These are phyloP conservation scores for Linderina pennispora DNA, from an alignment of 192 early-diverging fungal genomes.

Conservation along the genomic window DNA sequence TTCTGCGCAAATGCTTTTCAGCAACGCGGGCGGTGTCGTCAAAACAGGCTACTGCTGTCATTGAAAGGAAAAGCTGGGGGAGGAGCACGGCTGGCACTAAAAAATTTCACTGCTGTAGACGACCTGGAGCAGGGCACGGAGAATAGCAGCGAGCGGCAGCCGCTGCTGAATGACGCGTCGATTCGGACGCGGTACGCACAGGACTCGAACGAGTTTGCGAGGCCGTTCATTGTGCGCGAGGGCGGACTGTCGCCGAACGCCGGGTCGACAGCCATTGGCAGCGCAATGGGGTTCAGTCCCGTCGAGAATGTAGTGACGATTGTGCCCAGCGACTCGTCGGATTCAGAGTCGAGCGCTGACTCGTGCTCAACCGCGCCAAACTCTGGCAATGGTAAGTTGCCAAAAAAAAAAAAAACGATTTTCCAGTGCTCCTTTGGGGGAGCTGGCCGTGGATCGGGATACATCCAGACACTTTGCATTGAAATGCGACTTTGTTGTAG, in stretches of 20 bases:
- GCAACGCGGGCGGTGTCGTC: too few species aligned
- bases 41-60: too few species aligned
- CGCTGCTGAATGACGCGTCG: slow-evolving; percentile 36
- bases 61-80: too few species aligned
- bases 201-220: slow-evolving; percentile 37
- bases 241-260: slow-evolving; percentile 3
- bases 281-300: slow-evolving; percentile 7
- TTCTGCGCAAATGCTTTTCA: too few species aligned
- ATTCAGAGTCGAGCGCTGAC: slow-evolving; percentile 37
- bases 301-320: slow-evolving; percentile 15
- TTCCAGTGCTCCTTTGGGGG: too few species aligned
- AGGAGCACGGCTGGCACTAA: too few species aligned
- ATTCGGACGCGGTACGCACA: slow-evolving; percentile 34
- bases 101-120: slow-evolving; percentile 1
- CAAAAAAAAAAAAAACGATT: too few species aligned
- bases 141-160: slow-evolving; percentile 23
- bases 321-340: slow-evolving; percentile 14
- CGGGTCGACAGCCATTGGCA: slow-evolving; percentile 4
- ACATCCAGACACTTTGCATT: too few species aligned
- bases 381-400: too few species aligned
- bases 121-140: background rate
- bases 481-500: too few species aligned
- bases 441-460: too few species aligned
- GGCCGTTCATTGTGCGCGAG: slow-evolving; percentile 26
- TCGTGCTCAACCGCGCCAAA: slow-evolving; percentile 14